These are phyloP conservation scores for Halophytophthora polymorphica DNA, from an alignment of 352 stramenopile species.

Conservation along the genomic window DNA sequence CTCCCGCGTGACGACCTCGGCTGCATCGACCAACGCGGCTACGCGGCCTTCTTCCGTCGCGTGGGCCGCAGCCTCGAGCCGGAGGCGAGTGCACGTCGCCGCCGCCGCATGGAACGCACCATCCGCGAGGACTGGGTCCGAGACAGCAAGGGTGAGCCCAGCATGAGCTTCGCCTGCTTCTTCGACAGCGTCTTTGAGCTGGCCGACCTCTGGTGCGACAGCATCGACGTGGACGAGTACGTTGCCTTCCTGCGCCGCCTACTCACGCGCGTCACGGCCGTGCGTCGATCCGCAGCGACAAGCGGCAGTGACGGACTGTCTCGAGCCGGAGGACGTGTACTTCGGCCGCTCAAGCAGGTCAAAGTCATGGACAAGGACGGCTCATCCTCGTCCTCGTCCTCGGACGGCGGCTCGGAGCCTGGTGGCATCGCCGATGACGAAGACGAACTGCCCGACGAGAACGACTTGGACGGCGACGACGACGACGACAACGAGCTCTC, in stretches of 20 bases:
- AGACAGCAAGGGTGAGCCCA: constrained; percentile 47
- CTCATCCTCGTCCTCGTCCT: constrained; percentile 24
- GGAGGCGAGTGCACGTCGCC: constrained; percentile 25
- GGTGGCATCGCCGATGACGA: constrained; percentile 21
- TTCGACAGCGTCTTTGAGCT: constrained; percentile 77
- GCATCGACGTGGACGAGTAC: constrained; percentile 65
- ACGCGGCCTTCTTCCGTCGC: constrained; percentile 51
- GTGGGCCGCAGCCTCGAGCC: constrained; percentile 53
- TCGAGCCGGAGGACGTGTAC: constrained; percentile 16
- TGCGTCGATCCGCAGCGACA: constrained; percentile 11
- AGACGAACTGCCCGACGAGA: constrained; percentile 13
- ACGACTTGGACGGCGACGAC: constrained; percentile 7
- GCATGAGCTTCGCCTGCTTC: constrained; percentile 68
- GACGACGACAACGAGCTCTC: constrained; percentile 20
- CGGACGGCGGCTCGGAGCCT: constrained; percentile 12
- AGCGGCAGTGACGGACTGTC: constrained; percentile 2
- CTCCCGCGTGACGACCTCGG: constrained; percentile 51
- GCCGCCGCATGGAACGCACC: constrained; percentile 33
- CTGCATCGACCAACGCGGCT: constrained; percentile 57
- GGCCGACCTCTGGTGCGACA: constrained; percentile 71
- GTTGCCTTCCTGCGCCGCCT: constrained; percentile 47
- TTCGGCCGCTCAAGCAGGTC: constrained; percentile 47
- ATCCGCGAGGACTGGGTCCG: constrained; percentile 64
- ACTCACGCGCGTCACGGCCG: constrained; percentile 32
- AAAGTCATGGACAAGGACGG: constrained; percentile 44